These are phyloP conservation scores for Salix arbutifolia DNA, from an alignment of 345 rosid genomes.

Conservation along the genomic window DNA sequence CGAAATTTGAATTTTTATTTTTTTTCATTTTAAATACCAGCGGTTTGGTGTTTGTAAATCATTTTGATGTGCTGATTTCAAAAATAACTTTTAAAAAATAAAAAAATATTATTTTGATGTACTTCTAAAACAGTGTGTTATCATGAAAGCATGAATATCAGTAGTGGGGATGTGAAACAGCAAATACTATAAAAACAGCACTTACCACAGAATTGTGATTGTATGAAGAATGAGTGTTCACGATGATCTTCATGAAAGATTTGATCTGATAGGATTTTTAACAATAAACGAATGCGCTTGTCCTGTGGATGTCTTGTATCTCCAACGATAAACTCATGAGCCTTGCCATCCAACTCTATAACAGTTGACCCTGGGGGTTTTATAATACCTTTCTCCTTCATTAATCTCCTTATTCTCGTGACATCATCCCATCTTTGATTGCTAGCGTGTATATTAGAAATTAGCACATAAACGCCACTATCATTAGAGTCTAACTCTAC, in stretches of 20 bases:
- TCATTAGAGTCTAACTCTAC: constrained; percentile 25
- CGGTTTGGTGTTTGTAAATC: too few species aligned
- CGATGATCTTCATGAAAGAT: constrained; percentile 8
- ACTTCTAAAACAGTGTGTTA: background rate
- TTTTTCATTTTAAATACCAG: too few species aligned
- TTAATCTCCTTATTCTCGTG: constrained; percentile 33
- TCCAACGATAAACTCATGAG: constrained; percentile 16
- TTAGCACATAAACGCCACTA: constrained; percentile 41
- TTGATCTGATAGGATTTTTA: constrained; percentile 3
- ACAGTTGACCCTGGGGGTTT: constrained; percentile 36
- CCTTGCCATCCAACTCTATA: constrained; percentile 19
- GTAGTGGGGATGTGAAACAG: background rate
- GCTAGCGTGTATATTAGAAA: constrained; percentile 38
- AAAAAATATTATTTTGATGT: too few species aligned
- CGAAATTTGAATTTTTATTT: too few species aligned
- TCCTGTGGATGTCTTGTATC: constrained; percentile 15
- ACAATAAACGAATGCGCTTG: constrained; percentile 6
- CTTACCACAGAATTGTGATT: background rate
- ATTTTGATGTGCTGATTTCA: too few species aligned
- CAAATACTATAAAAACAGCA: background rate
- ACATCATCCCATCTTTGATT: constrained; percentile 45
- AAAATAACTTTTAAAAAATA: too few species aligned
- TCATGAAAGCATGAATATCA: background rate
- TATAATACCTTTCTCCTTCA: constrained; percentile 34
- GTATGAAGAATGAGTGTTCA: background rate